Base-by-base conservation (phyloP, 2,329 filamentous ascomycete genomes). In the Zarea fungicola region DNA sequence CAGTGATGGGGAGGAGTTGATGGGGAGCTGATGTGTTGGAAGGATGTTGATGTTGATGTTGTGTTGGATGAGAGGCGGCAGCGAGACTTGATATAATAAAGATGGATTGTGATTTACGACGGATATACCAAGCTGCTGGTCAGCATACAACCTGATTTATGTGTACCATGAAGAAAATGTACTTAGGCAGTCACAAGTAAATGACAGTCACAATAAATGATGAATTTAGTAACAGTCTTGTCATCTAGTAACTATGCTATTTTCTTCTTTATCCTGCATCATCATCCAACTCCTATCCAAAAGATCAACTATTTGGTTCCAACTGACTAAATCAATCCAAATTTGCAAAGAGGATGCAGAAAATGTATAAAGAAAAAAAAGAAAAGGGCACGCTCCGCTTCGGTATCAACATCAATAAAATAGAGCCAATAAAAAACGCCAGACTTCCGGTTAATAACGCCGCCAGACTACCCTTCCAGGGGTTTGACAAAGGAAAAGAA, bases 1-100 rank as follows among this genome's bases (percentile, higher is more conserved):
- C 62, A 5, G 59, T 66, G 13, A 66, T 58, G 14, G 62, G 52
- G 2, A 57, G 36, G 35, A 19, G 19, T 10, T 40, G 22, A n/a
- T 13, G n/a, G 6, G 21, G 3, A 6, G n/a, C 16, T 5, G 25
- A 40, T 16, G 22, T 7, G 26, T 7, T 6, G 13, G 11, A 14
- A 41, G n/a, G 14, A 40, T 26, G 23, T n/a, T 16, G 37, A 19
- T n/a, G 25, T 13, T 29, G 26, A n/a, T n/a, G n/a, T n/a, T n/a
- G n/a, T n/a, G n/a, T n/a, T n/a, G 14, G 14, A 28, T 3, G 21
- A 14, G 21, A 5, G 11, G 11, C 7, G n/a, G 16, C n/a, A 18
- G 6, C 7, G 21, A 23, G 5, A 11, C 11, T 14, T 23, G 37
- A 9, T n/a, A n/a, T n/a, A n/a, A 8, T 40, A 16, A 18, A 9